These are phyloP conservation scores for Blastocystis sp. DNA, from an alignment of 352 stramenopile species.

Conservation along the genomic window DNA sequence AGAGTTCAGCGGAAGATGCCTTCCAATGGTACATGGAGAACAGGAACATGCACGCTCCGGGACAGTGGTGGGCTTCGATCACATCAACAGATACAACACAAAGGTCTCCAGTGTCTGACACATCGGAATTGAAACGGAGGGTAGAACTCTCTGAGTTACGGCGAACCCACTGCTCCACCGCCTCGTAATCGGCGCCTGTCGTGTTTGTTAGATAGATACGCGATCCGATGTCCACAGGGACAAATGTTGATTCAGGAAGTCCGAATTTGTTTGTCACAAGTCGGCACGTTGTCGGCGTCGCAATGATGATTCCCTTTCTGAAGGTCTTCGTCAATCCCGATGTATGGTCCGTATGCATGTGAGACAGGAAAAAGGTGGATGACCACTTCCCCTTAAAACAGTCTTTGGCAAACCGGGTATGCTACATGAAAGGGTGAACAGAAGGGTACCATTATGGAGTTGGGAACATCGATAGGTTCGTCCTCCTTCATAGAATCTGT, in stretches of 20 bases:
- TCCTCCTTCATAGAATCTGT: no score
- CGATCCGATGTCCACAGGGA: neutral
- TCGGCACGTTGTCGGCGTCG: constrained; percentile 3
- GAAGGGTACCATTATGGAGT: neutral
- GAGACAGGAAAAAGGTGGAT: neutral
- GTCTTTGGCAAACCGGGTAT: neutral
- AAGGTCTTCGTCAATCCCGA: neutral
- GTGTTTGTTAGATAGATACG: neutral
- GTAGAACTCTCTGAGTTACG: neutral
- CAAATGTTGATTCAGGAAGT: neutral
- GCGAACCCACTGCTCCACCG: neutral
- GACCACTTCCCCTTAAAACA: neutral
- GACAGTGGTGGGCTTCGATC: constrained; percentile 11
- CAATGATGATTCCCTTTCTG: neutral
- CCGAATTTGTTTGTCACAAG: neutral
- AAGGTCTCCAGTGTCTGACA: neutral
- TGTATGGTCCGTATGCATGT: constrained; percentile 16
- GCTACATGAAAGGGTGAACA: neutral
- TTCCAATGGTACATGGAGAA: constrained; percentile 15
- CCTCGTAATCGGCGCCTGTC: neutral
- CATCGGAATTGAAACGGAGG: neutral
- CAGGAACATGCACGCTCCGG: constrained; percentile 26
- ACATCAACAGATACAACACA: constrained; percentile 3
- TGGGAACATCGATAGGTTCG: neutral
- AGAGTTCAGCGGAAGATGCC: neutral